Base-by-base conservation (phyloP, 805 yeast species). In the Kodamaea jinghongensis region DNA sequence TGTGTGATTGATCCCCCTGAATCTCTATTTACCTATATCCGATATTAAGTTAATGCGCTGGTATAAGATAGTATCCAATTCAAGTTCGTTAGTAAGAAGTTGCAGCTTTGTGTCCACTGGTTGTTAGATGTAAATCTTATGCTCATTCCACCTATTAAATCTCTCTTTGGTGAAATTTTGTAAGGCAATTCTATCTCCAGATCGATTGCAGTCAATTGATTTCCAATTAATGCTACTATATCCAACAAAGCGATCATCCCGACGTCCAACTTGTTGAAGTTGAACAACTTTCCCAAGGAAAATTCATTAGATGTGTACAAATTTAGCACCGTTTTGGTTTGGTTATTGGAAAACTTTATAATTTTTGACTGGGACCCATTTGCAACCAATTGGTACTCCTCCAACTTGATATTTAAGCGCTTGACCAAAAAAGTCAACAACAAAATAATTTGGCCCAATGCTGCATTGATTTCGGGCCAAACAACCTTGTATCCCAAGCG, bases 381-480 rank as follows among this genome's bases (percentile, higher is more conserved):
- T 0, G 97, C 96, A 15, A 79, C 73, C 12, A 90, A 60, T 44
- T 75, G 75, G 58, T 85, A 90, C 3, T 78, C 77, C 0, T 66
- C 63, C 6, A 86, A 55, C 23, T 70, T 70, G 17, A 87, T 58
- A 6, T 76, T 69, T 22, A 88, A 66, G 31, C 81, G 69, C 9
- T 76, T 65, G 1, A 76, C 61, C 2, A 89, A 71, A 1, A 91
- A 86, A 0, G 82, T 72, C 22, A 90, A 56, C 13, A 91, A 60
- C 9, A 88, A 62, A 2, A 86, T 75, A 2, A 90, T 65, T 49
- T 90, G 96, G 0, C 98, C 98, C 51, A 90, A 63, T 0, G 95
- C 96, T 2, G 95, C 93, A 55, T 89, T 90, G 31, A 88, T 82
- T 51, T 90, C 98, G 39, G 86, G 78, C 95, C 96, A 88, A 2